Evolutionary conservation across 768 basidiomycete species (phyloP).

Genomic region (Boletus rex-veris): DNA sequence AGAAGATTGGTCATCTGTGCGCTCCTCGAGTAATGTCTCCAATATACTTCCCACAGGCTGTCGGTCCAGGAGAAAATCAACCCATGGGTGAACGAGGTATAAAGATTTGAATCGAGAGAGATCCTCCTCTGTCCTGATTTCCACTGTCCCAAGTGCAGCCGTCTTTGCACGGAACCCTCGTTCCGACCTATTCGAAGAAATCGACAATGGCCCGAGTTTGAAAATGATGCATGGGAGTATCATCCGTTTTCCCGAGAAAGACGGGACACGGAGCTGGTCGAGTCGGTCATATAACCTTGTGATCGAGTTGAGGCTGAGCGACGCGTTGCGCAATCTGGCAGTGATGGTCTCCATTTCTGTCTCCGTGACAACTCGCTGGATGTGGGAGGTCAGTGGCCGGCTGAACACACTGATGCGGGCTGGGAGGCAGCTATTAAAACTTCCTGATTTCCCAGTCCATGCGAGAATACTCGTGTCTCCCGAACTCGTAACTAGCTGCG

Average conservation of each 20-base stretch:
- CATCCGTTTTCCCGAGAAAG: not conserved
- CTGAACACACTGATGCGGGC: not conserved
- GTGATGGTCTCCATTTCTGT: not conserved
- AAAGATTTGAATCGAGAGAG: not conserved
- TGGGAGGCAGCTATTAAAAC: not conserved
- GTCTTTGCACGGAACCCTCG: not conserved
- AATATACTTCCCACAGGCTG: not conserved
- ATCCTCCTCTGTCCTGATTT: not conserved
- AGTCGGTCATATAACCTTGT: not conserved
- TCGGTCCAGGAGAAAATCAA: not conserved
- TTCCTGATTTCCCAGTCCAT: not conserved
- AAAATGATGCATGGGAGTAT: not conserved
- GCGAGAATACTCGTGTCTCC: not conserved
- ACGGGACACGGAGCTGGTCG: not conserved
- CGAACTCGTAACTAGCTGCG: not conserved
- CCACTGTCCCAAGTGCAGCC: not conserved
- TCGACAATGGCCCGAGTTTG: not conserved
- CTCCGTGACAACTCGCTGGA: not conserved
- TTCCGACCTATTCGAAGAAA: not conserved
- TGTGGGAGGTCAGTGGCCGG: not conserved
- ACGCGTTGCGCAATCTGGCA: not conserved
- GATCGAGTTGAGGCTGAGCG: not conserved
- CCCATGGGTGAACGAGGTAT: not conserved
- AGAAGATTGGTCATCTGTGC: too few species aligned
- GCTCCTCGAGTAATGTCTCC: not conserved